phyloP scores from a whole-genome alignment of 2,329 filamentous ascomycete species.

The Microascus cirrosus region DNA sequence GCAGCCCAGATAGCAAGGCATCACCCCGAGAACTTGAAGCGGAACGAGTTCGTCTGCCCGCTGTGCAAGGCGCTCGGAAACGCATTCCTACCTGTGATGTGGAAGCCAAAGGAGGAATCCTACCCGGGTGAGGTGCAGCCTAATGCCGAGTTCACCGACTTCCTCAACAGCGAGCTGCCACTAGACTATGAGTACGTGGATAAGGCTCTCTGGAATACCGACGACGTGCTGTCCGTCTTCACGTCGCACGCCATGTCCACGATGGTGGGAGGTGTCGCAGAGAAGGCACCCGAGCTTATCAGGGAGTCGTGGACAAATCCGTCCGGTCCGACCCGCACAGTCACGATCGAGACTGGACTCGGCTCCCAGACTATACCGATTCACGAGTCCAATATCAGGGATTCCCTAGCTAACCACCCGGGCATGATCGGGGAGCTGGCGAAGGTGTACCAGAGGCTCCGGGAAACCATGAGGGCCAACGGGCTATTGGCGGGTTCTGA shows the following conservation, averaged over 20 bases:
- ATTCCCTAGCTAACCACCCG: slow-evolving; percentile 10
- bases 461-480: slow-evolving; percentile 47
- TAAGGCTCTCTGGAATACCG: neutral
- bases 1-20: slow-evolving; percentile 87
- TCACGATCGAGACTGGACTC: slow-evolving; percentile 2
- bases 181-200: slow-evolving; percentile 19
- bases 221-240: neutral
- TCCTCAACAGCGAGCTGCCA: slow-evolving; percentile 50
- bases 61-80: slow-evolving; percentile 96
- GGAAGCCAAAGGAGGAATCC: slow-evolving; percentile 82
- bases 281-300: slow-evolving; percentile 2
- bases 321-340: neutral
- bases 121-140: slow-evolving; percentile 64
- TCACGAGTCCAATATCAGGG: slow-evolving; percentile 21
- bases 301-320: slow-evolving; percentile 1
- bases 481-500: slow-evolving; percentile 29
- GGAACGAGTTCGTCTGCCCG: slow-evolving; percentile 90
- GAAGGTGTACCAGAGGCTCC: slow-evolving; percentile 47
- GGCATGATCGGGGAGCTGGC: slow-evolving; percentile 42
- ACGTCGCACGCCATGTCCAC: neutral
- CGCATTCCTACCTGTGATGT: slow-evolving; percentile 85
- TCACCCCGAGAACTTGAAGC: slow-evolving; percentile 70
- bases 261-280: slow-evolving; percentile 1
- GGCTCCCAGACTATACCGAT: slow-evolving; percentile 14
- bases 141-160: slow-evolving; percentile 51